Conservation (phyloP, 805 yeast species). For the Scheffersomyces ergatensis region DNA sequence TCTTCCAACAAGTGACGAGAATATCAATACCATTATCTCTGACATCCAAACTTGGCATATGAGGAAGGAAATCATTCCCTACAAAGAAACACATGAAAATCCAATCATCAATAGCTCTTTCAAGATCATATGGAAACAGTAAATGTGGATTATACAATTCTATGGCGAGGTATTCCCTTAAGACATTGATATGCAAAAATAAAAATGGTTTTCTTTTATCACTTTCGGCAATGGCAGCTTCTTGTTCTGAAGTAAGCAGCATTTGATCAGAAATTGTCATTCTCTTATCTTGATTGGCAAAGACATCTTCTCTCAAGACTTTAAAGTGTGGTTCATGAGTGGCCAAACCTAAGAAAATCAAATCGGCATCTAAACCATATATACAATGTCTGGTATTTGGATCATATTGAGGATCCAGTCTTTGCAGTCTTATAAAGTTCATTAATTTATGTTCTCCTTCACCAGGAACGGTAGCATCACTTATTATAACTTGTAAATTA, state of each 20-base stretch:
- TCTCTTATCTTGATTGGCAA: slow-evolving; percentile 64
- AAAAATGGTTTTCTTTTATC: slow-evolving; percentile 77
- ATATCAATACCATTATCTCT: slow-evolving; percentile 91
- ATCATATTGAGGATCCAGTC: slow-evolving; percentile 80
- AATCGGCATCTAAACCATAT: slow-evolving; percentile 96
- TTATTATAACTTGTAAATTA: slow-evolving; percentile 79
- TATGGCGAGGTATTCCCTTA: slow-evolving; percentile 82
- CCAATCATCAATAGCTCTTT: slow-evolving; percentile 98
- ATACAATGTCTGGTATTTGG: slow-evolving; percentile 96
- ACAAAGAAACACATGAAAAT: slow-evolving; percentile 97
- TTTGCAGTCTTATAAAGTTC: slow-evolving; percentile 90
- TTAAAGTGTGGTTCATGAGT: slow-evolving; percentile 98
- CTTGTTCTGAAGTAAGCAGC: slow-evolving; percentile 61
- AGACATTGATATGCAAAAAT: slow-evolving; percentile 87
- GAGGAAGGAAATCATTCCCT: slow-evolving; percentile 98
- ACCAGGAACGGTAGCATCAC: slow-evolving; percentile 97
- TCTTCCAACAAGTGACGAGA: slow-evolving; percentile 81
- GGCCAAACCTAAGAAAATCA: slow-evolving; percentile 91
- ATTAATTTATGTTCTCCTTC: slow-evolving; percentile 99
- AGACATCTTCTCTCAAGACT: slow-evolving; percentile 93
- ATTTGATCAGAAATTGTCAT: slow-evolving; percentile 48
- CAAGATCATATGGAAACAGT: slow-evolving; percentile 78
- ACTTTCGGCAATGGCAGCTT: slow-evolving; percentile 34
- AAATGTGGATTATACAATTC: slow-evolving; percentile 73
- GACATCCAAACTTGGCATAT: slow-evolving; percentile 89